These are phyloP conservation scores for Cytospora mali DNA, from an alignment of 2,329 filamentous ascomycete genomes.

Conservation along the genomic window DNA sequence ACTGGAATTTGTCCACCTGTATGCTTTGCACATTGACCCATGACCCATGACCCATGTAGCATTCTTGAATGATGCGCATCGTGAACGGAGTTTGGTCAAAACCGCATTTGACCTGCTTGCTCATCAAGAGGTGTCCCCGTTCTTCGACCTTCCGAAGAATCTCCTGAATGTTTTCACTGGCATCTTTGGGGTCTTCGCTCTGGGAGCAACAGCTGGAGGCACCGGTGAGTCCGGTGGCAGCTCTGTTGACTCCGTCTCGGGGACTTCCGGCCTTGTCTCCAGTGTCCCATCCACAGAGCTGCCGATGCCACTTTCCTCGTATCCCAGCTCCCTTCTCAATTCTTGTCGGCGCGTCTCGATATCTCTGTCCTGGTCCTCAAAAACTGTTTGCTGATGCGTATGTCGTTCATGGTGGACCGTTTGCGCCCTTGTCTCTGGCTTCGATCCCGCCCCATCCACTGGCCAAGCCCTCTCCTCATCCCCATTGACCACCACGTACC, in stretches of 20 bases:
- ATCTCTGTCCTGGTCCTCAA: slow-evolving; percentile 30
- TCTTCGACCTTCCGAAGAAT: slow-evolving; percentile 37
- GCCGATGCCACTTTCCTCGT: slow-evolving; percentile 18
- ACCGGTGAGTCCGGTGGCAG: slow-evolving; percentile 3
- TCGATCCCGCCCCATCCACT: slow-evolving; percentile 28
- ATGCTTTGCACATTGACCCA: too few relatives aligned
- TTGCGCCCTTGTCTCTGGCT: slow-evolving; percentile 26
- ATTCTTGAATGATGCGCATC: neutral
- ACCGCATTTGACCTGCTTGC: neutral
- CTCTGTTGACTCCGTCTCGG: neutral
- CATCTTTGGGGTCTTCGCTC: slow-evolving; percentile 42
- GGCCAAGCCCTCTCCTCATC: slow-evolving; percentile 58
- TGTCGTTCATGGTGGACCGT: slow-evolving; percentile 33
- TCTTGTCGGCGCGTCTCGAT: slow-evolving; percentile 31
- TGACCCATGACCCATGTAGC: neutral
- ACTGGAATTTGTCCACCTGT: neutral
- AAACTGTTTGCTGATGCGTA: slow-evolving; percentile 34
- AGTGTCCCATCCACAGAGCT: slow-evolving; percentile 6
- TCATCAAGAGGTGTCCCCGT: slow-evolving; percentile 1
- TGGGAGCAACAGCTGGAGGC: slow-evolving; percentile 27
- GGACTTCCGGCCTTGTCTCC: slow-evolving; percentile 14
- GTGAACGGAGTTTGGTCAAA: neutral
- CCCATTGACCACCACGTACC: slow-evolving; percentile 66
- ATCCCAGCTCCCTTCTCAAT: slow-evolving; percentile 23
- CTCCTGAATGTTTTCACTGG: slow-evolving; percentile 35